Conservation (phyloP, 352 stramenopile species). For the Ophiocytium majus region DNA sequence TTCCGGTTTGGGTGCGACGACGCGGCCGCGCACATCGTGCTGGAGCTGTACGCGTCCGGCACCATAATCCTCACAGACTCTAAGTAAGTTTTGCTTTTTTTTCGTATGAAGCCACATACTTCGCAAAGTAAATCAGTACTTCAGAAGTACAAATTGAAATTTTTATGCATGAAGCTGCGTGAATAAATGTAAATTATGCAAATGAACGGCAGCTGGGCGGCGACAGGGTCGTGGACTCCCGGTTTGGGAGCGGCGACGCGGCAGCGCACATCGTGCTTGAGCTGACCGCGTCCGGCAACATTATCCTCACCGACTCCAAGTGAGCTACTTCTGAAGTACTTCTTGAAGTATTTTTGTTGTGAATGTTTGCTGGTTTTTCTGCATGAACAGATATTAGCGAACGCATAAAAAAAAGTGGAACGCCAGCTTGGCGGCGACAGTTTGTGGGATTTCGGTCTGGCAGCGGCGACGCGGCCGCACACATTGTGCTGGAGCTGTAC, state of each 20-base stretch:
- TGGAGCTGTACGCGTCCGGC: constrained; percentile 91
- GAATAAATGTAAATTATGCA: constrained; percentile 92
- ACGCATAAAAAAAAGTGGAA: too few species aligned
- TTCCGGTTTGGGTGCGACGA: constrained; percentile 89
- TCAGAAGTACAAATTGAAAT: background rate
- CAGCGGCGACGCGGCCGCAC: constrained; percentile 75
- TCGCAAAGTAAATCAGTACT: too few species aligned
- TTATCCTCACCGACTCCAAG: constrained; percentile 87
- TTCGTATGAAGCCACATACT: too few species aligned
- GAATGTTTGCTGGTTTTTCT: too few species aligned
- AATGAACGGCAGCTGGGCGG: constrained; percentile 78
- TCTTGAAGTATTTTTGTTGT: too few species aligned
- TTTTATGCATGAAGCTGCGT: constrained; percentile 95
- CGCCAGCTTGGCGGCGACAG: constrained; percentile 86
- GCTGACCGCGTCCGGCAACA: constrained; percentile 89
- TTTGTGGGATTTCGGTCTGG: constrained; percentile 95
- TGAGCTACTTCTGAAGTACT: background rate
- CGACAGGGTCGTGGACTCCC: constrained; percentile 93
- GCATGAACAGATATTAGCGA: too few species aligned
- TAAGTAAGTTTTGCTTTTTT: constrained; percentile 40
- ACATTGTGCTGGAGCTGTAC: constrained; percentile 96
- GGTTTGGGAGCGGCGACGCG: constrained; percentile 82
- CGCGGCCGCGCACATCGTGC: constrained; percentile 84
- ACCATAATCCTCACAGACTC: constrained; percentile 95
- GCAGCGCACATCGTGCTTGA: constrained; percentile 93